Evolutionary conservation across 805 yeast genomes (phyloP).

Genomic region (Lachancea quebecensis): DNA sequence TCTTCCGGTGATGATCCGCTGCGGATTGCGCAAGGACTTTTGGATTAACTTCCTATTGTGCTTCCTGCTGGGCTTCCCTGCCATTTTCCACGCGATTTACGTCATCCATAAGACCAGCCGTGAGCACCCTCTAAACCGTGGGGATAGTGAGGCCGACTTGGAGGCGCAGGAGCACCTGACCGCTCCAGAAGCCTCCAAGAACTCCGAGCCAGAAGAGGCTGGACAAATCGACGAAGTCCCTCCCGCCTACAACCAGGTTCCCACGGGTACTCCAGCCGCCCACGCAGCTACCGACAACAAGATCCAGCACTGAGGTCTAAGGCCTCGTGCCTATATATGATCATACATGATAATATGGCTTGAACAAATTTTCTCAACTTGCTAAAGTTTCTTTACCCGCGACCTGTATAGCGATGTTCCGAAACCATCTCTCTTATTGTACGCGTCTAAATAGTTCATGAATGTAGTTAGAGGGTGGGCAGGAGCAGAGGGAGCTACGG

Average conservation of each 20-base stretch:
- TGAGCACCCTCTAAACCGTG: constrained; percentile 11
- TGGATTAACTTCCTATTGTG: constrained; percentile 18
- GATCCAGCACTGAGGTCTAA: constrained; percentile 12
- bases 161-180: constrained; percentile 1
- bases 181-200: background rate
- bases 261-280: constrained; percentile 5
- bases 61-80: constrained; percentile 21
- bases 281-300: constrained; percentile 16
- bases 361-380: too few relatives aligned
- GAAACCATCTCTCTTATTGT: too few relatives aligned
- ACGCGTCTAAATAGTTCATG: too few relatives aligned
- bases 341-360: background rate
- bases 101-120: constrained; percentile 22
- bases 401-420: too few relatives aligned
- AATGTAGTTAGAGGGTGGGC: too few relatives aligned
- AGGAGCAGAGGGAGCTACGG: too few relatives aligned
- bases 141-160: constrained; percentile 1
- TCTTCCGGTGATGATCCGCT: constrained; percentile 17
- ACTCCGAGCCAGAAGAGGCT: background rate
- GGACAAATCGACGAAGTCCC: constrained; percentile 1
- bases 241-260: constrained; percentile 19
- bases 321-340: background rate
- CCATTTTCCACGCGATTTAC: constrained; percentile 22
- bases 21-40: constrained; percentile 20
- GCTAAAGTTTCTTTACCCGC: too few relatives aligned